A percentile compares a stretch with the other conserved stretches of the same genome.
phyloP scores from a whole-genome alignment of 208 protist genomes.

The Crithidia thermophila region DNA sequence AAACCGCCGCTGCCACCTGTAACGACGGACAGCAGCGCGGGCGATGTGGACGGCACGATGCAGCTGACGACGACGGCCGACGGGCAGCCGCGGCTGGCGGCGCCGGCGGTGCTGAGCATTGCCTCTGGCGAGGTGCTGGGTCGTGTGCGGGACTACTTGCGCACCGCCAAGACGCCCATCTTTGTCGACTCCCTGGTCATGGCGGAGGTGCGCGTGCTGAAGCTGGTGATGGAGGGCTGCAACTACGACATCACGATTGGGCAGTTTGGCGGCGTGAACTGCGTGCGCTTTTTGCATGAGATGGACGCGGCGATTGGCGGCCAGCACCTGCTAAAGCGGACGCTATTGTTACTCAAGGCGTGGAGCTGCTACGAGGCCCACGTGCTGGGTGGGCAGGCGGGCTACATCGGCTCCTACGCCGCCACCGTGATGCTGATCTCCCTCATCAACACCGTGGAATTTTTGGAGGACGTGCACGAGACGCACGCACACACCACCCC shows the following conservation, averaged over 20 bases:
- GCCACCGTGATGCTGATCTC: slow-evolving; percentile 92
- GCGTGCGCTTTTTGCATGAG: slow-evolving; percentile 89
- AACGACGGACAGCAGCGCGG: slow-evolving; percentile 62
- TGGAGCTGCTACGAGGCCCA: slow-evolving; percentile 93
- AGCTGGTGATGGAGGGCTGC: slow-evolving; percentile 88
- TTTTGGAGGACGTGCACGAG: slow-evolving; percentile 70
- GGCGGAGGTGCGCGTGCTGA: slow-evolving; percentile 88
- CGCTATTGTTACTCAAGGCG: slow-evolving; percentile 88
- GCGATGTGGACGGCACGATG: slow-evolving; percentile 53
- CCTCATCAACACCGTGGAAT: slow-evolving; percentile 88
- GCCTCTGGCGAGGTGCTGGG: slow-evolving; percentile 72
- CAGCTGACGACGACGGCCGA: slow-evolving; percentile 51
- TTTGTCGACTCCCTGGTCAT: slow-evolving; percentile 80
- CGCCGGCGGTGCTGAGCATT: slow-evolving; percentile 60
- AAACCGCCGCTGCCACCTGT: slow-evolving; percentile 31
- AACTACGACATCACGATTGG: slow-evolving; percentile 90
- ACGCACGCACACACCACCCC: too few species aligned
- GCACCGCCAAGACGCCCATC: slow-evolving; percentile 46
- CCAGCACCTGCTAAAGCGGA: slow-evolving; percentile 90
- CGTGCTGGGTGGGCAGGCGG: slow-evolving; percentile 87
- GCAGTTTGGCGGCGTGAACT: slow-evolving; percentile 90
- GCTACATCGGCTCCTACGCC: slow-evolving; percentile 91
- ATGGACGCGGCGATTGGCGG: slow-evolving; percentile 82
- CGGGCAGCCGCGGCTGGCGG: slow-evolving; percentile 44
- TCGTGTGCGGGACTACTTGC: slow-evolving; percentile 67